These are phyloP conservation scores for Xylaria bambusicola DNA, from an alignment of 495 filamentous ascomycete species.

Conservation along the genomic window DNA sequence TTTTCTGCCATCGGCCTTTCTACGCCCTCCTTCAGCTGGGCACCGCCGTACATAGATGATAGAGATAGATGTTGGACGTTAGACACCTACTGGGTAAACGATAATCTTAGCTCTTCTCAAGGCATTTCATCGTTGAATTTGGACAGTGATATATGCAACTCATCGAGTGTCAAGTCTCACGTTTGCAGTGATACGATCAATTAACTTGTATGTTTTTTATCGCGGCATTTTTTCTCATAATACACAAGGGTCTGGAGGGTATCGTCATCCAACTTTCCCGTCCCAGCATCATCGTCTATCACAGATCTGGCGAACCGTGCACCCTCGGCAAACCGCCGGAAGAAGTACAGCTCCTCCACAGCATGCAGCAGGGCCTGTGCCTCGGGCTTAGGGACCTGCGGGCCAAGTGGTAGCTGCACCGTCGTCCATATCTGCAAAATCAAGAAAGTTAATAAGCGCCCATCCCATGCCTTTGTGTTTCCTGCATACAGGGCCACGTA, in stretches of 20 bases:
- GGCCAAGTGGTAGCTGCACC: constrained; percentile 39
- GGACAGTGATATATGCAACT: not conserved
- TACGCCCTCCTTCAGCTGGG: not conserved
- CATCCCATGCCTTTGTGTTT: not conserved
- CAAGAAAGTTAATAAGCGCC: not conserved
- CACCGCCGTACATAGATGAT: constrained; percentile 2
- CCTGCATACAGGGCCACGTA: no score
- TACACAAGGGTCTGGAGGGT: constrained; percentile 35
- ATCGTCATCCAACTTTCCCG: constrained; percentile 37
- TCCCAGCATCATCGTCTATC: constrained; percentile 31
- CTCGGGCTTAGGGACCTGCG: constrained; percentile 39
- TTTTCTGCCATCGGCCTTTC: not conserved
- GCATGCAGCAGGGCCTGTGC: constrained; percentile 54
- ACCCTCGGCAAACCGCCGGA: constrained; percentile 47
- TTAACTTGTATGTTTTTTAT: constrained; percentile 11
- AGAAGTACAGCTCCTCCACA: constrained; percentile 60
- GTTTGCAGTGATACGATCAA: not conserved
- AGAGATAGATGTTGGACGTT: constrained; percentile 9
- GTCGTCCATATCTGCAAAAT: constrained; percentile 41
- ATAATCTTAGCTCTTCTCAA: constrained; percentile 8
- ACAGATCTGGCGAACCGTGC: constrained; percentile 34
- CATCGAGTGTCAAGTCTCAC: not conserved
- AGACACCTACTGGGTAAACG: not conserved
- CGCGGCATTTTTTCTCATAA: constrained; percentile 40
- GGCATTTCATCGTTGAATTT: not conserved